A percentile compares a stretch with the other conserved stretches of the same genome.
These are phyloP conservation scores for Gonapodya sp. DNA, from an alignment of 192 early-diverging fungal genomes.

Conservation along the genomic window DNA sequence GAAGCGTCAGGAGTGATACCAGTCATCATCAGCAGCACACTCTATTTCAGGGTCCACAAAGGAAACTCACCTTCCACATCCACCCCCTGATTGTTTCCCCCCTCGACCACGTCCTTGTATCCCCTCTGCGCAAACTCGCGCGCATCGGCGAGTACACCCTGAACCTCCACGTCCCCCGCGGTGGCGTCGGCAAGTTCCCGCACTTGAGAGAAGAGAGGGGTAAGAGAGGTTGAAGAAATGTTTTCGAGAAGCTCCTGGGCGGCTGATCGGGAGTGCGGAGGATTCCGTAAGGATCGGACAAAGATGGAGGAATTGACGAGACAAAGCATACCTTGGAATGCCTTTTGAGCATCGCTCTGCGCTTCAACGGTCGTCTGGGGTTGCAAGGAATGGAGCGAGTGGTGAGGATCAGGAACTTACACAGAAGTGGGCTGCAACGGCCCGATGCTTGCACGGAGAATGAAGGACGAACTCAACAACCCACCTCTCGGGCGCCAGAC, in stretches of 20 bases:
- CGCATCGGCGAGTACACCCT: slow-evolving; percentile 27
- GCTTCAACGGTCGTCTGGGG: background rate
- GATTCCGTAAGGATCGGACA: background rate
- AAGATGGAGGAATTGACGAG: background rate
- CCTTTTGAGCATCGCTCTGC: background rate
- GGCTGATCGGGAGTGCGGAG: too few relatives aligned
- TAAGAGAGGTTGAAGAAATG: slow-evolving; percentile 32
- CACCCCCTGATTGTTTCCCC: background rate
- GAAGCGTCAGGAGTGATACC: background rate
- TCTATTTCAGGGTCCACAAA: too few relatives aligned
- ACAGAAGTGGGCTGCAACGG: too few relatives aligned
- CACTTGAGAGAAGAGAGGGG: slow-evolving; percentile 26
- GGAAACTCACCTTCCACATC: too few relatives aligned
- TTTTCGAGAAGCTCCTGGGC: slow-evolving; percentile 41
- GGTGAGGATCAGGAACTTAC: background rate
- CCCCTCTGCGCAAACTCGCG: slow-evolving; percentile 17
- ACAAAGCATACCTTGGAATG: background rate
- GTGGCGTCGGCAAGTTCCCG: slow-evolving; percentile 23
- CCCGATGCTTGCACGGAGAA: background rate
- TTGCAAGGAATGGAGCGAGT: background rate
- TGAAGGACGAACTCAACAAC: background rate
- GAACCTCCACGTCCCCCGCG: slow-evolving; percentile 26
- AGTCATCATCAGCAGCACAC: background rate
- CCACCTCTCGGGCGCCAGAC: background rate
- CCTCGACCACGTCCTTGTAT: background rate